Evolutionary conservation across 2,329 filamentous ascomycete genomes (phyloP), one percentile per base, ranked within the genome.

Genomic region (Exophiala sp.): DNA sequence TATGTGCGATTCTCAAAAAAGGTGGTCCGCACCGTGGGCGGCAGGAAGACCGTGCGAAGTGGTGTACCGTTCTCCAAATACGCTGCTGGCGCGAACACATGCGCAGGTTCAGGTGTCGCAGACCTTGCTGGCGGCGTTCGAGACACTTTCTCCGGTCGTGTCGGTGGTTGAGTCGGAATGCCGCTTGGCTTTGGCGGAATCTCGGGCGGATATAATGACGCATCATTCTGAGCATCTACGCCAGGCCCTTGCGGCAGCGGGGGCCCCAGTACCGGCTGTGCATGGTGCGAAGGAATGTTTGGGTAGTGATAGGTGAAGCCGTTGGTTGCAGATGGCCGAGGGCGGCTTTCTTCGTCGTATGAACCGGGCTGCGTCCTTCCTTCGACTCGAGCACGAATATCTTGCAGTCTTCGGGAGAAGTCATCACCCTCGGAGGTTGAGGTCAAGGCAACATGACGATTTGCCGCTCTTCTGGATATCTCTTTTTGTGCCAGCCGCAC

Each of bases 51-150:
- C 0, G 90, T 88, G 27, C 93, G 84, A 5, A 98, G 79, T 0
- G 90, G 86, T 4, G 83, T 81, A 14, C 91, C 93, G 60, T 88
- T 90, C 66, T 98, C 93, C 13, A 96, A 82, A 64, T 89, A 93
- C 1, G 88, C 89, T 1, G 86, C 84, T 1, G 91, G 86, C 55
- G 81, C 81, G 72, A 95, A 94, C 11, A 86, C 88, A 60, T 87
- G 85, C 41, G 81, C 83, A 68, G 67, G 70, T 47, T 53, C 57
- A 18, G 63, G 57, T 55, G 65, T 60, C 56, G 57, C 59, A 43
- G 50, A 37, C 35, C 50, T 44, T n/a, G 37, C 29, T 11, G 32
- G 37, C 8, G 29, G 8, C 11, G 43, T 19, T 16, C 48, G 30
- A n/a, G 51, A 22, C 11, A 52, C 34, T 37, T 60, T 60, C 10